Percentiles rank a stretch among this genome's conserved stretches.
Conservation (phyloP, 2,329 filamentous ascomycete genomes). For the Rhynchosporium agropyri region DNA sequence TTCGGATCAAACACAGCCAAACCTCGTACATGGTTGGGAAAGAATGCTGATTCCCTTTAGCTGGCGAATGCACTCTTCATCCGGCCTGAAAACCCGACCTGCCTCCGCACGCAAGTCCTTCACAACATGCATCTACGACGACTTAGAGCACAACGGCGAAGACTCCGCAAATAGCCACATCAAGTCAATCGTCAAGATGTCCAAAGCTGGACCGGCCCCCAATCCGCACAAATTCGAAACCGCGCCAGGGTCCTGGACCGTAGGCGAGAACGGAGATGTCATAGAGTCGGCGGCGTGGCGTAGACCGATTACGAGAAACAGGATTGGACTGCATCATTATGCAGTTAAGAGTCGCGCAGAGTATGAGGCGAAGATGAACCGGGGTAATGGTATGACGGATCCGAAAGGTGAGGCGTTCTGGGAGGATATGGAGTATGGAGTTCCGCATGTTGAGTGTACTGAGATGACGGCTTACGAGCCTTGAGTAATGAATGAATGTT, state of each 20-base stretch:
- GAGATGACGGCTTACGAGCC: constrained; percentile 38
- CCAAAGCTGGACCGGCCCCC: constrained; percentile 27
- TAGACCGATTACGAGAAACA: constrained; percentile 39
- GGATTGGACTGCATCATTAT: constrained; percentile 43
- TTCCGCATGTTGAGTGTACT: constrained; percentile 32
- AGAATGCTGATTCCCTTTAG: constrained; percentile 17
- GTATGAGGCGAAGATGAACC: constrained; percentile 36
- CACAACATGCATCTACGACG: constrained; percentile 40
- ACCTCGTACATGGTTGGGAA: not conserved
- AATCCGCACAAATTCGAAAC: constrained; percentile 39
- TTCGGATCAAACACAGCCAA: not conserved
- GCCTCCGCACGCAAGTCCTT: constrained; percentile 37
- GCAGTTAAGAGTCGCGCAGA: constrained; percentile 42
- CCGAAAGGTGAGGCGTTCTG: constrained; percentile 36
- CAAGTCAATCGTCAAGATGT: constrained; percentile 42
- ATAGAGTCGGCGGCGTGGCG: constrained; percentile 33
- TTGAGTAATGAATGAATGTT: constrained; percentile 15
- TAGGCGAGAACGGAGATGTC: constrained; percentile 39
- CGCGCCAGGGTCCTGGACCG: constrained; percentile 28
- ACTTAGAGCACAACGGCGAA: constrained; percentile 25
- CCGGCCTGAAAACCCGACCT: constrained; percentile 36
- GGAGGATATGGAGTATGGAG: constrained; percentile 34
- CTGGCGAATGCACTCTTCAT: constrained; percentile 42
- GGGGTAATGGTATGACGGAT: constrained; percentile 38
- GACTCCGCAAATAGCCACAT: constrained; percentile 40